A percentile compares a stretch with the other conserved stretches of the same genome.
These are phyloP conservation scores for Trichosporon faecale DNA, from an alignment of 1,284 basidiomycete genomes.

Conservation along the genomic window DNA sequence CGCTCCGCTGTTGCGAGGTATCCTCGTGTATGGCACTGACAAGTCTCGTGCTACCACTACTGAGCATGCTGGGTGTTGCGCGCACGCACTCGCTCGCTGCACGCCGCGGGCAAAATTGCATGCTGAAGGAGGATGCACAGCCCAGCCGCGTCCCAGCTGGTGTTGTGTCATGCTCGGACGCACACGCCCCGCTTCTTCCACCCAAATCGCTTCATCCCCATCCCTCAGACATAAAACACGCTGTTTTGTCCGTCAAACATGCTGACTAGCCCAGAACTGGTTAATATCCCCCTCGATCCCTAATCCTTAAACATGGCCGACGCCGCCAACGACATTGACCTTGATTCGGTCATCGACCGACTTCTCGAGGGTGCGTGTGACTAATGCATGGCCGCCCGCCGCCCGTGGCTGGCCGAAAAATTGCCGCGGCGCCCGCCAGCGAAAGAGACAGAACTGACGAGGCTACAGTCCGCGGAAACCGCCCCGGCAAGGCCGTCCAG, in stretches of 20 bases:
- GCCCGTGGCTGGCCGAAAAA: not conserved
- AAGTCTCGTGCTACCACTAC: not conserved
- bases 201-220: not conserved
- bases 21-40: not conserved
- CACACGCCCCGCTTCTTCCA: constrained; percentile 4
- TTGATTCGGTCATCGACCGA: constrained; percentile 96
- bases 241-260: not conserved
- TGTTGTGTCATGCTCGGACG: constrained; percentile 10
- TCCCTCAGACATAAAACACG: not conserved
- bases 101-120: not conserved
- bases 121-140: constrained; percentile 1
- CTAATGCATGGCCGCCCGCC: not conserved
- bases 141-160: not conserved
- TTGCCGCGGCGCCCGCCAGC: not conserved
- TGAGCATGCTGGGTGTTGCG: not conserved
- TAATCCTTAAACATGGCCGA: constrained; percentile 53
- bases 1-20: not conserved
- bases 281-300: constrained; percentile 1
- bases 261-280: constrained; percentile 5
- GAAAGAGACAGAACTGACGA: not conserved
- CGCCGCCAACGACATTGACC: constrained; percentile 71
- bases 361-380: constrained; percentile 80
- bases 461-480: constrained; percentile 59
- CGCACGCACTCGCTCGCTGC: not conserved
- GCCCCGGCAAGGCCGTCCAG: constrained; percentile 61